Evolutionary conservation across 257 asterid species (phyloP).

Genomic region (Solanum chilense): DNA sequence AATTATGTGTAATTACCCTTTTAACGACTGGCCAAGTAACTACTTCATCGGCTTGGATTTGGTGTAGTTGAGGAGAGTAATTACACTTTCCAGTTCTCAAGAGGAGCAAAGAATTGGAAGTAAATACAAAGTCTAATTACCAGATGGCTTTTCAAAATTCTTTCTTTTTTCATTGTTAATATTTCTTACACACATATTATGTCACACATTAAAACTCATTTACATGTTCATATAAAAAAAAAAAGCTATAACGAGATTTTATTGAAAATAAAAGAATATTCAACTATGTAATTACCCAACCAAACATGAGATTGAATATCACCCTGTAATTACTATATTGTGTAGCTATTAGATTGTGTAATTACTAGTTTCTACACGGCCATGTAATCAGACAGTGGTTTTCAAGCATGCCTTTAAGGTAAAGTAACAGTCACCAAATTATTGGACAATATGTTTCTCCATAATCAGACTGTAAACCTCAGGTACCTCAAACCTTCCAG

Average conservation of each 20-base stretch:
- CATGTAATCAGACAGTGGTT: not conserved
- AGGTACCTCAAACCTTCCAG: conserved; percentile 77
- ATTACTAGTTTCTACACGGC: not conserved
- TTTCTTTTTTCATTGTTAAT: not conserved
- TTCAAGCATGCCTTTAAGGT: not conserved
- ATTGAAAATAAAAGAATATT: not conserved
- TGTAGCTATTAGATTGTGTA: not conserved
- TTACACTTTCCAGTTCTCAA: not conserved
- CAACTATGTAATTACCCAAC: not conserved
- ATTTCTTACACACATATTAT: not conserved
- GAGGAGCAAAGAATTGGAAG: not conserved
- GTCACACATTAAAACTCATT: not conserved
- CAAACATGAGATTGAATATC: not conserved
- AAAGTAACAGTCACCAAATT: not conserved
- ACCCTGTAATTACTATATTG: not conserved
- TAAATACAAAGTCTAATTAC: not conserved
- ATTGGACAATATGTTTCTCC: not conserved
- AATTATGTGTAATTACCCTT: not conserved
- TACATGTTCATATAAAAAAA: not conserved
- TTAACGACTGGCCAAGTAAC: not conserved
- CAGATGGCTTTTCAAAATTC: not conserved
- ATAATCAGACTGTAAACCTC: not conserved
- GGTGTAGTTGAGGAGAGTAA: not conserved
- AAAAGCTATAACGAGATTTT: not conserved
- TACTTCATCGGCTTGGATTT: not conserved